Evolutionary conservation across 352 stramenopile genomes (phyloP), one percentile per base, ranked within the genome.

Genomic region (Phytophthora citrophthora): DNA sequence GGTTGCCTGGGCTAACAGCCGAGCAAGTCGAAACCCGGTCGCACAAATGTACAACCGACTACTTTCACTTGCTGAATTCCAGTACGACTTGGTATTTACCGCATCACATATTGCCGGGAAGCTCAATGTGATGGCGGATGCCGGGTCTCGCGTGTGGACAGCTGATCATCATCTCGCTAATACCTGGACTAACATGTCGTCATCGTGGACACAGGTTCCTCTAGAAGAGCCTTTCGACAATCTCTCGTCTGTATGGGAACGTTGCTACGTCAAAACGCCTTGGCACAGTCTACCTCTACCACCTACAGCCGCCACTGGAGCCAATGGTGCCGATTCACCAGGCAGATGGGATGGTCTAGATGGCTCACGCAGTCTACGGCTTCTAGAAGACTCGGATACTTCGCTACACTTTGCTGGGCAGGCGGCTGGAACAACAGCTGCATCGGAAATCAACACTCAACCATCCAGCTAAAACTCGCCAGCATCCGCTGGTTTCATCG

Each of bases 401-500:
- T 70, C 31, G 54, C 16, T 0, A 23, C 61, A 0, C 65, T 65
- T 18, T 39, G 45, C 5, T 66, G 62, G 54, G 38, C 24, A 5
- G 54, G 43, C 15, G 54, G 62, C 5, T 61, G 40, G 41, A 68
- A 68, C 26, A 10, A 8, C 9, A 1, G 2, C 9, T 2, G 2
- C 1, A 15, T 5, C 32, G 57, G 47, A 2, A 73, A 73, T 26
- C n/a, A 49, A 16, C 59, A 68, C 16, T 23, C 23, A 1, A 73
- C 57, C 0, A 69, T 64, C 45, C 23, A 49, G 23, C 12, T 48
- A n/a, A 68, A 64, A 47, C 12, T 73, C 1, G 43, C 58, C 1
- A 61, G 45, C n/a, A 27, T 68, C 6, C 13, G 41, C 0, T 68
- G 64, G 64, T 68, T 43, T 36, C 64, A 73, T 41, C 50, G 56